These are phyloP conservation scores for Geotrichum australiense DNA, from an alignment of 1,139 yeast genomes.

Conservation along the genomic window DNA sequence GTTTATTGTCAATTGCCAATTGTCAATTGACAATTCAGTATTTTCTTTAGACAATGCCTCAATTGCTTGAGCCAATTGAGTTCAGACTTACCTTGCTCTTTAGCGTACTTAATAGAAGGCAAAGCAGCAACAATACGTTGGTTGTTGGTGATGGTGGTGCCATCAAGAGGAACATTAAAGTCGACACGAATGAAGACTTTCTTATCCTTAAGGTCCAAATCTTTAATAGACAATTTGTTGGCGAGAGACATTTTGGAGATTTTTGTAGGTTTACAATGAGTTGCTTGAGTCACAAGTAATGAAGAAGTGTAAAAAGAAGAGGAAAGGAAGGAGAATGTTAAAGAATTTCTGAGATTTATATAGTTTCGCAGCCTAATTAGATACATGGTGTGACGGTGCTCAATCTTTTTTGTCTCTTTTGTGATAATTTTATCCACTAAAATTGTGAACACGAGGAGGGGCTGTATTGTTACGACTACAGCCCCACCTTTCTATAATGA, in stretches of 20 bases:
- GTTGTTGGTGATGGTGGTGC: conserved; percentile 92
- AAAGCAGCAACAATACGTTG: conserved; percentile 98
- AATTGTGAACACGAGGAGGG: too few relatives aligned
- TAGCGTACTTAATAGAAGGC: conserved; percentile 91
- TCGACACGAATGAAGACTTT: conserved; percentile 93
- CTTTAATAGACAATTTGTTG: conserved; percentile 84
- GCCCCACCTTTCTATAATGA: too few relatives aligned
- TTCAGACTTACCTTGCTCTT: conserved; percentile 48
- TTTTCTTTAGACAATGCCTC: not conserved
- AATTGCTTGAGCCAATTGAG: conserved; percentile 4
- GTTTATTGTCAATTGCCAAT: too few relatives aligned
- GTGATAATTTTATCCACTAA: too few relatives aligned
- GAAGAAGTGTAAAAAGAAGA: not conserved
- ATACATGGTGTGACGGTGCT: not conserved
- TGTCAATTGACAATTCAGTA: too few relatives aligned
- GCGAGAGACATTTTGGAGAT: conserved; percentile 70
- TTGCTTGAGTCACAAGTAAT: not conserved
- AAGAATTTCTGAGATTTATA: conserved; percentile 6
- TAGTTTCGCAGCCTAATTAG: too few relatives aligned
- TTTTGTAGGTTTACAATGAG: conserved; percentile 3
- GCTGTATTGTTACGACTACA: too few relatives aligned
- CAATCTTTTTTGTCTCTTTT: too few relatives aligned
- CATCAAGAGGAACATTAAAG: conserved; percentile 96
- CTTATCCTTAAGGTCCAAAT: conserved; percentile 76
- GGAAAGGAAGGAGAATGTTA: conserved; percentile 1